Evolutionary conservation across 2,329 filamentous ascomycete species (phyloP).

Genomic region (Fusarium irregulare): DNA sequence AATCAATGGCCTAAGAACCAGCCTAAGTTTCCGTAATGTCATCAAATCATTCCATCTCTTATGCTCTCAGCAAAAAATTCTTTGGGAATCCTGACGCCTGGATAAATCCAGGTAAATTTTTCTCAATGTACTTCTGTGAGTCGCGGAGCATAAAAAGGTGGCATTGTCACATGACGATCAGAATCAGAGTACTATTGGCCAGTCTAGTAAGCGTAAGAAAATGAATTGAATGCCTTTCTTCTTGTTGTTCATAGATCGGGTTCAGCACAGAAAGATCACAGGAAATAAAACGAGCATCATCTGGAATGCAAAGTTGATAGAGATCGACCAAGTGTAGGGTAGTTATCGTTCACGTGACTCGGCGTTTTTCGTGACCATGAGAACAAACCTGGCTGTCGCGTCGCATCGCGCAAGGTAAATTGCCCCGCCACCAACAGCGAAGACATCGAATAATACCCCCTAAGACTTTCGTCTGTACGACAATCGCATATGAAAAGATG

Average conservation of each 20-base stretch:
- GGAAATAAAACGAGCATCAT: not conserved
- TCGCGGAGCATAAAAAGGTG: not conserved
- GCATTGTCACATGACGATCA: rapidly evolving
- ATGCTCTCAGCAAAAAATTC: not conserved
- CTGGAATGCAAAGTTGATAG: not conserved
- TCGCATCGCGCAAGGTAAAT: constrained; percentile 29
- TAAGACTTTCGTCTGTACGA: not conserved
- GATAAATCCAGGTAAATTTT: no score
- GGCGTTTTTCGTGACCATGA: constrained; percentile 42
- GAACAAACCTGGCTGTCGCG: constrained; percentile 20
- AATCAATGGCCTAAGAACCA: not conserved
- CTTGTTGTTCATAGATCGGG: not conserved
- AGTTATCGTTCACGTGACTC: constrained; percentile 36
- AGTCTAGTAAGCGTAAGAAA: not conserved
- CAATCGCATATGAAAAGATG: constrained; percentile 40
- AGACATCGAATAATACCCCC: not conserved
- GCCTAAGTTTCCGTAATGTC: not conserved
- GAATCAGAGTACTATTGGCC: not conserved
- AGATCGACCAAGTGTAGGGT: not conserved
- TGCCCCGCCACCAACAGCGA: constrained; percentile 16
- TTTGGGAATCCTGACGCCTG: not conserved
- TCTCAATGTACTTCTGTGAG: not conserved
- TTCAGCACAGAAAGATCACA: not conserved
- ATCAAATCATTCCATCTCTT: not conserved
- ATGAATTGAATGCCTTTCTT: not conserved